Percentiles rank a stretch among this genome's conserved stretches.
These are phyloP conservation scores for Chalaropsis thielavioides DNA, from an alignment of 2,329 filamentous ascomycete species.

Conservation along the genomic window DNA sequence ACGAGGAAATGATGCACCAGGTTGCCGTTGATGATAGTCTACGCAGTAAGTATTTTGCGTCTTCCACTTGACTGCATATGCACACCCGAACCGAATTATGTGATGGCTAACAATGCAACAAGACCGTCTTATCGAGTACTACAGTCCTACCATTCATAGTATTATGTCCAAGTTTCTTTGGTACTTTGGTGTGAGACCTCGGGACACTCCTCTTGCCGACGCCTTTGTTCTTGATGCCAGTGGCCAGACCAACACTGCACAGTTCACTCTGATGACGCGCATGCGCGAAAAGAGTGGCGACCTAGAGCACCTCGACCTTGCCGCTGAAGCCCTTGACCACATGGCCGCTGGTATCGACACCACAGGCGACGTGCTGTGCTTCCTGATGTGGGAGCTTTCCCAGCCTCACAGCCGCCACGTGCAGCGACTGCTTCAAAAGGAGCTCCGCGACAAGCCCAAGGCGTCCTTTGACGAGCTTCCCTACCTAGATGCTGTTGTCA, in stretches of 20 bases:
- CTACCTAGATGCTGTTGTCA: conserved; percentile 49
- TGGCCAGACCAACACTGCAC: conserved; percentile 31
- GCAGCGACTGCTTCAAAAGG: conserved; percentile 39
- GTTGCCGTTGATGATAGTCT: conserved; percentile 53
- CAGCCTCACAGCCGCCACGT: conserved; percentile 38
- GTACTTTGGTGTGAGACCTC: conserved; percentile 36
- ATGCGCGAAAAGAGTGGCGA: conserved; percentile 36
- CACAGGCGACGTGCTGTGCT: conserved; percentile 54
- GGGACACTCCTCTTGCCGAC: conserved; percentile 44
- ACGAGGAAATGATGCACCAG: conserved; percentile 53
- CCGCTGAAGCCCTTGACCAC: conserved; percentile 56
- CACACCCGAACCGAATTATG: background rate
- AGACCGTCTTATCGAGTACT: conserved; percentile 47
- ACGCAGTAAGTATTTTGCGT: conserved; percentile 37
- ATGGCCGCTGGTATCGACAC: conserved; percentile 61
- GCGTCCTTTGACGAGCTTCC: conserved; percentile 35
- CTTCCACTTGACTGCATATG: background rate
- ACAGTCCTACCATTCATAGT: conserved; percentile 38
- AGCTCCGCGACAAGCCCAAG: conserved; percentile 32
- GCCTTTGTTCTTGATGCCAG: conserved; percentile 42
- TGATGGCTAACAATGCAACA: conserved; percentile 22
- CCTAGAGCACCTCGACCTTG: conserved; percentile 40
- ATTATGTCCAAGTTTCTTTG: conserved; percentile 32
- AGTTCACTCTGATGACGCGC: conserved; percentile 44
- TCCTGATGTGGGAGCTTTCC: conserved; percentile 58